Conservation (phyloP, 345 rosid species). For the Eucalyptus cladocalyx region DNA sequence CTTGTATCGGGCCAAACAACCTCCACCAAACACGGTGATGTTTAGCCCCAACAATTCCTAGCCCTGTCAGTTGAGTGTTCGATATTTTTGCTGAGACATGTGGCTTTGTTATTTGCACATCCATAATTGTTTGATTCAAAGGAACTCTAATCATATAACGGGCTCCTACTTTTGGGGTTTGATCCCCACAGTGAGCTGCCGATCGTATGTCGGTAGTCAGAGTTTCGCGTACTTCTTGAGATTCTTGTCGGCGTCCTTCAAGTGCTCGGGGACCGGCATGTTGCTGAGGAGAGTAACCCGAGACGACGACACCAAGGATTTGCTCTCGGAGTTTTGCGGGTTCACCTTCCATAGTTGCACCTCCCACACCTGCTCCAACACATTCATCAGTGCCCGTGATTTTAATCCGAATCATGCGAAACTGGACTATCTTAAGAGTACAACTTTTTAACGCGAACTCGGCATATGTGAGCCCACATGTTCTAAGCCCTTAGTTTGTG, state of each 20-base stretch:
- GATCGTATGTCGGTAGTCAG: not conserved
- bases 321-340: conserved; percentile 18
- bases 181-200: not conserved
- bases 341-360: conserved; percentile 52
- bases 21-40: not conserved
- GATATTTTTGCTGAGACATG: not conserved
- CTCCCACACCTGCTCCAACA: conserved; percentile 67
- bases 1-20: not conserved
- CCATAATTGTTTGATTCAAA: not conserved
- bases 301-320: conserved; percentile 40
- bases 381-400: not conserved
- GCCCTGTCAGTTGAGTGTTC: not conserved
- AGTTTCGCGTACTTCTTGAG: conserved; percentile 47
- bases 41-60: not conserved
- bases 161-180: not conserved
- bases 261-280: conserved; percentile 61
- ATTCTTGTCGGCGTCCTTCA: conserved; percentile 26
- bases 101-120: not conserved
- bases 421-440: not conserved
- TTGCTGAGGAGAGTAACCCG: conserved; percentile 63
- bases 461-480: not conserved
- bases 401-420: not conserved
- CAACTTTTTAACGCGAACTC: not conserved
- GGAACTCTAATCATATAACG: not conserved
- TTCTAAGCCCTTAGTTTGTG: not conserved